Conservation (phyloP, 1,284 basidiomycete species). For the Boletus semigastroideus region DNA sequence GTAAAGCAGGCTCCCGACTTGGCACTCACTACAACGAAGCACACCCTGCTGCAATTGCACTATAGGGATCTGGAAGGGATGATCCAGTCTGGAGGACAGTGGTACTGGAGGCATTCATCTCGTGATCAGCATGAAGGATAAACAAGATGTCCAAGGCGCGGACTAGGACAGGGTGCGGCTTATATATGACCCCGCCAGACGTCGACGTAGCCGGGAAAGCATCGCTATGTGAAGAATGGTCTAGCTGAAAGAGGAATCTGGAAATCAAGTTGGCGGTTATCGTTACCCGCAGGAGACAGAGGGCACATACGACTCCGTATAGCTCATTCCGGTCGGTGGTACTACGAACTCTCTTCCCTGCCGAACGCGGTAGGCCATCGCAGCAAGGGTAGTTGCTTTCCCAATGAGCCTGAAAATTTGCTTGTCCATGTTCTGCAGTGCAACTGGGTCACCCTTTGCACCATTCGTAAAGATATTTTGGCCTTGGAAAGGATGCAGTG, state of each 20-base stretch:
- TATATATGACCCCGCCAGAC: constrained; percentile 46
- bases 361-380: constrained; percentile 89
- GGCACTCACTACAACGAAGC: constrained; percentile 75
- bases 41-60: constrained; percentile 81
- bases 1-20: neutral
- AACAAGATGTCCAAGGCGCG: constrained; percentile 85
- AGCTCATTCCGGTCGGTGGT: constrained; percentile 78
- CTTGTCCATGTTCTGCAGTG: constrained; percentile 81
- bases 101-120: constrained; percentile 81
- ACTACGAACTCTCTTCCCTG: constrained; percentile 87
- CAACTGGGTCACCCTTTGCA: constrained; percentile 52
- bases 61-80: constrained; percentile 85
- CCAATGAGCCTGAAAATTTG: constrained; percentile 87
- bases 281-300: neutral
- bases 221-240: constrained; percentile 52
- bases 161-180: constrained; percentile 77
- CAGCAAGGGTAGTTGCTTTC: constrained; percentile 83
- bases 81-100: constrained; percentile 85
- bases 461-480: constrained; percentile 77
- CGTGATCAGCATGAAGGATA: constrained; percentile 86
- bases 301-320: constrained; percentile 71
- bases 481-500: constrained; percentile 42
- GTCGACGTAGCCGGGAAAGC: constrained; percentile 39
- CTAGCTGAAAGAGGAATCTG: constrained; percentile 87
- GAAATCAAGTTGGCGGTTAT: neutral